These are phyloP conservation scores for Pythium sp. DNA, from an alignment of 352 stramenopile genomes.

Conservation along the genomic window DNA sequence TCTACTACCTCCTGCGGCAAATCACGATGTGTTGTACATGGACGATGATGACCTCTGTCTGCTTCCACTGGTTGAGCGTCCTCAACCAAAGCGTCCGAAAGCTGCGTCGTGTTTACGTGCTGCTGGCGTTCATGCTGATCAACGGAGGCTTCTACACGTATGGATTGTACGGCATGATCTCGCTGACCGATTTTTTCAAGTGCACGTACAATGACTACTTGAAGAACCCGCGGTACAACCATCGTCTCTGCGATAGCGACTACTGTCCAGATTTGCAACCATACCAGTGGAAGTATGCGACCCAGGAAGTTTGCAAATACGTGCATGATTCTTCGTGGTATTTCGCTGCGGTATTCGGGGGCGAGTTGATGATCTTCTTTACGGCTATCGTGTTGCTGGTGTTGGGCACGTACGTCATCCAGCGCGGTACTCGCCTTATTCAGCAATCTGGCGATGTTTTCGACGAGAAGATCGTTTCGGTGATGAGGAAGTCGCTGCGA, in stretches of 20 bases:
- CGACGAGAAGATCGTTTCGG: conserved; percentile 63
- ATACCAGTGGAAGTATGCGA: conserved; percentile 74
- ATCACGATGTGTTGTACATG: conserved; percentile 74
- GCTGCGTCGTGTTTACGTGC: conserved; percentile 48
- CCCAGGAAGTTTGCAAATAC: conserved; percentile 61
- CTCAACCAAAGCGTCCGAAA: conserved; percentile 64
- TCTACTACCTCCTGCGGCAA: conserved; percentile 72
- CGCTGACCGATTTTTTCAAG: conserved; percentile 77
- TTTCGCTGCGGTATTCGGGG: conserved; percentile 47
- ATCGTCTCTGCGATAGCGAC: conserved; percentile 63
- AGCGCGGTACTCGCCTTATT: conserved; percentile 63
- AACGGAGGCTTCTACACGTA: conserved; percentile 68
- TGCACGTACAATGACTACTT: conserved; percentile 87
- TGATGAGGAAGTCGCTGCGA: conserved; percentile 79
- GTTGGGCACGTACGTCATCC: conserved; percentile 66
- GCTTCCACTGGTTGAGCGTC: conserved; percentile 82
- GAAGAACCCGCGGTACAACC: conserved; percentile 75
- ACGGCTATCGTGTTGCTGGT: conserved; percentile 60
- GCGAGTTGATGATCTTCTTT: conserved; percentile 60
- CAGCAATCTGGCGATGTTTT: conserved; percentile 73
- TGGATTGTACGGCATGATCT: conserved; percentile 68
- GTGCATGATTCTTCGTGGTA: conserved; percentile 65
- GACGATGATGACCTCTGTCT: conserved; percentile 86
- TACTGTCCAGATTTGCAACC: conserved; percentile 82
- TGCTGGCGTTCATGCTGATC: conserved; percentile 58